These are phyloP conservation scores for Alternaria dauci DNA, from an alignment of 2,329 filamentous ascomycete genomes.

Conservation along the genomic window DNA sequence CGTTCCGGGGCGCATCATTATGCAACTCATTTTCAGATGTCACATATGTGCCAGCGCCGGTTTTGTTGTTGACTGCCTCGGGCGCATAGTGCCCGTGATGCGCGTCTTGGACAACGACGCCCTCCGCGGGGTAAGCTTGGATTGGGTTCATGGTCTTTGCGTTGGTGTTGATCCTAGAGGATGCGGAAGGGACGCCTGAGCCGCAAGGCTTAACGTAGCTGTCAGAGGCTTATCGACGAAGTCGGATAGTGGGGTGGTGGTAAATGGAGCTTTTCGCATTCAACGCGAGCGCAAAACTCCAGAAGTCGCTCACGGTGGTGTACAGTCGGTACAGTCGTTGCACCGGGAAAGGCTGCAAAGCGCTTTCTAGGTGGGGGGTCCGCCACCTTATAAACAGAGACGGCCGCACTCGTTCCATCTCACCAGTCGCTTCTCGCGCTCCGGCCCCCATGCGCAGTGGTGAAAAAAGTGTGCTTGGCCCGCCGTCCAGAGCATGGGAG, in stretches of 20 bases:
- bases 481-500: constrained; percentile 18
- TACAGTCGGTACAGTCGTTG: constrained; percentile 14
- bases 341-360: constrained; percentile 12
- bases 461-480: constrained; percentile 35
- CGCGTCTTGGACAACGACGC: constrained; percentile 27
- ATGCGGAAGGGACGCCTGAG: background rate
- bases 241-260: background rate
- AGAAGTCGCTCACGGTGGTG: constrained; percentile 50
- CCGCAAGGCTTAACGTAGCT: background rate
- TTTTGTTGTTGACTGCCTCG: constrained; percentile 26
- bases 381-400: constrained; percentile 34
- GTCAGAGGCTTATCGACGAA: background rate
- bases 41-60: constrained; percentile 25
- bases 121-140: constrained; percentile 21
- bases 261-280: constrained; percentile 47
- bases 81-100: constrained; percentile 27
- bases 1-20: constrained; percentile 22
- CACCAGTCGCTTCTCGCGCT: constrained; percentile 12
- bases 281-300: constrained; percentile 54
- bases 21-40: constrained; percentile 43
- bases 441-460: constrained; percentile 13
- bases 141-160: constrained; percentile 19
- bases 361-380: constrained; percentile 18
- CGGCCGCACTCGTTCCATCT: background rate
- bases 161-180: background rate